These are phyloP conservation scores for Teratosphaeria nubilosa DNA, from an alignment of 2,329 filamentous ascomycete genomes.

Conservation along the genomic window DNA sequence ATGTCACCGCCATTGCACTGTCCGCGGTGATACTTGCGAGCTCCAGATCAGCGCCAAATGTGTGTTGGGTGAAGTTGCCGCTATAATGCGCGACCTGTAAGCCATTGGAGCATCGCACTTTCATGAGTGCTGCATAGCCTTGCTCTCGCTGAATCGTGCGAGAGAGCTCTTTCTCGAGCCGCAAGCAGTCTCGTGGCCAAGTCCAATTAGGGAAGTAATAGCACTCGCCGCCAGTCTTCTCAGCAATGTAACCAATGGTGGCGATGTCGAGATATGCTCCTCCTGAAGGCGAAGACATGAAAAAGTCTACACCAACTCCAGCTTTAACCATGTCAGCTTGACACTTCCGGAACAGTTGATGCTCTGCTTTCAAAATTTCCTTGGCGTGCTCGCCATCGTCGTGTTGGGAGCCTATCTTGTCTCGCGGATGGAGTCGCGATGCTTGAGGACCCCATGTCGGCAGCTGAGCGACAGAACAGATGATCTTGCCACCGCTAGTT, in stretches of 20 bases:
- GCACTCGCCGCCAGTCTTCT: conserved; percentile 84
- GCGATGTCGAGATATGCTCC: conserved; percentile 79
- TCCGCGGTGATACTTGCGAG: conserved; percentile 88
- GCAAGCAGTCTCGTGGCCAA: conserved; percentile 70
- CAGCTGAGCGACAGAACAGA: conserved; percentile 77
- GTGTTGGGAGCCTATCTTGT: conserved; percentile 76
- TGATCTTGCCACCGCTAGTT: conserved; percentile 80
- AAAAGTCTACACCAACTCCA: conserved; percentile 87
- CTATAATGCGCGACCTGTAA: conserved; percentile 90
- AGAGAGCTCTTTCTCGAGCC: conserved; percentile 73
- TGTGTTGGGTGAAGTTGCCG: conserved; percentile 93
- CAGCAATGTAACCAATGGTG: conserved; percentile 78
- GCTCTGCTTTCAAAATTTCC: conserved; percentile 83
- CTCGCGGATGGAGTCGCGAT: conserved; percentile 63
- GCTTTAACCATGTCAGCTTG: conserved; percentile 79
- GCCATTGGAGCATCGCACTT: conserved; percentile 94
- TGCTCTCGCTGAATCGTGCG: conserved; percentile 83
- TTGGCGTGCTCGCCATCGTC: conserved; percentile 87
- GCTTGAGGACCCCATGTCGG: conserved; percentile 80
- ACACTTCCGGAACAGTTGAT: conserved; percentile 75
- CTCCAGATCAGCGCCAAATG: conserved; percentile 87
- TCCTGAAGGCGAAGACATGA: conserved; percentile 80
- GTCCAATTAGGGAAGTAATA: conserved; percentile 98
- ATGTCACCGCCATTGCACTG: conserved; percentile 83
- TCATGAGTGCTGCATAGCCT: conserved; percentile 93